Conservation (phyloP, 345 rosid species). For the Turritis glabra region DNA sequence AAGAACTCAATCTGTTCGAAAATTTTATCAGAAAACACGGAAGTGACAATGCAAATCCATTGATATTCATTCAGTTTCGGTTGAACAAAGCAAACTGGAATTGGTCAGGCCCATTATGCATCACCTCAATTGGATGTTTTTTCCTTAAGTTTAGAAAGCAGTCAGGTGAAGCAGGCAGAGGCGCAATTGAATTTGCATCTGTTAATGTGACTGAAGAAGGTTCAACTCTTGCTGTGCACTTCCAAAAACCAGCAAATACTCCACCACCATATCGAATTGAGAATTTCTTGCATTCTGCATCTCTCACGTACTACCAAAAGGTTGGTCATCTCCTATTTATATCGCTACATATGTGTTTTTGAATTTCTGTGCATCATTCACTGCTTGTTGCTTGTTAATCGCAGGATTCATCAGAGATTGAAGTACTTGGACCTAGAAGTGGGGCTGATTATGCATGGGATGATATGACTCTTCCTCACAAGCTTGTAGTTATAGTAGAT, state of each 20-base stretch:
- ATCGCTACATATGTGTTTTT: constrained; percentile 10
- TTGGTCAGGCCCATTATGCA: constrained; percentile 97
- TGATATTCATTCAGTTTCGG: constrained; percentile 65
- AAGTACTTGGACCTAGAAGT: constrained; percentile 73
- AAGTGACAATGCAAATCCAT: constrained; percentile 51
- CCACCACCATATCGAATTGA: constrained; percentile 85
- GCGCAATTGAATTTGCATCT: constrained; percentile 63
- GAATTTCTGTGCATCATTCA: not conserved
- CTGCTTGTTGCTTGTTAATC: constrained; percentile 23
- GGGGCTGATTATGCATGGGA: constrained; percentile 84
- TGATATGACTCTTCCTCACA: constrained; percentile 86
- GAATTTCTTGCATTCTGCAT: constrained; percentile 62
- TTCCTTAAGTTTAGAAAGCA: constrained; percentile 77
- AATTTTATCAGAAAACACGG: constrained; percentile 79
- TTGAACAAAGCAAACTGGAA: constrained; percentile 53
- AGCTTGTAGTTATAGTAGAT: constrained; percentile 67
- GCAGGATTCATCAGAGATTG: constrained; percentile 79
- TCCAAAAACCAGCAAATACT: constrained; percentile 70
- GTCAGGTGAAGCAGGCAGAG: constrained; percentile 47
- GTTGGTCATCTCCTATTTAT: constrained; percentile 47
- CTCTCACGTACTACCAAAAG: constrained; percentile 86
- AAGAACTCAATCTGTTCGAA: constrained; percentile 73
- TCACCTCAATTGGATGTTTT: constrained; percentile 81
- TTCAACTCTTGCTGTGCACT: constrained; percentile 72
- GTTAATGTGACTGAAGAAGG: constrained; percentile 83